Percentiles rank a stretch among this genome's conserved stretches.
phyloP scores from a whole-genome alignment of 139 green algal genomes.

The Limnomonas spitsbergensis region DNA sequence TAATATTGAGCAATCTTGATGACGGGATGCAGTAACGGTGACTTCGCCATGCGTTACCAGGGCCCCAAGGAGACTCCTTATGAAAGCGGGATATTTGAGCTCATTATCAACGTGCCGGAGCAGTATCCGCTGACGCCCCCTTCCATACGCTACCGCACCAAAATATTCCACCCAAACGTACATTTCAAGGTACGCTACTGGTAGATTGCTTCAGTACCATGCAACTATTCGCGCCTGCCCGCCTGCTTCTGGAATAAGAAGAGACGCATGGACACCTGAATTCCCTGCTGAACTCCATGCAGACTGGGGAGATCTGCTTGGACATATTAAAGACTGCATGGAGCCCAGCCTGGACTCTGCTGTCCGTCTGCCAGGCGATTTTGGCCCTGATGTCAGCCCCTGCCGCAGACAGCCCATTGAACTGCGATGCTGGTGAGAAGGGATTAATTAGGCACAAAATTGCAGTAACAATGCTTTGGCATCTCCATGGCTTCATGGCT shows the following conservation, averaged over 20 bases:
- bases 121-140: slow-evolving; percentile 87
- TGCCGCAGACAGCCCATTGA: slow-evolving; percentile 85
- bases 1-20: neutral
- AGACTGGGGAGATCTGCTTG: slow-evolving; percentile 95
- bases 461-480: too few relatives aligned
- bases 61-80: slow-evolving; percentile 86
- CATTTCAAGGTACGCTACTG: slow-evolving; percentile 77
- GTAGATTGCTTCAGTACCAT: neutral
- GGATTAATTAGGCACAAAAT: neutral
- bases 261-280: too few relatives aligned
- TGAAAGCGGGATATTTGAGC: slow-evolving; percentile 77
- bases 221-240: neutral
- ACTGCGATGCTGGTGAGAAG: slow-evolving; percentile 81
- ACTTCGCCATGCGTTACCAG: slow-evolving; percentile 29
- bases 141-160: slow-evolving; percentile 71
- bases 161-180: slow-evolving; percentile 95
- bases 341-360: slow-evolving; percentile 93
- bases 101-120: slow-evolving; percentile 80
- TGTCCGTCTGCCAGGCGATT: slow-evolving; percentile 81
- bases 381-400: slow-evolving; percentile 81
- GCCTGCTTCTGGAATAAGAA: too few relatives aligned
- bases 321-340: slow-evolving; percentile 94
- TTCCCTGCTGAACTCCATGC: too few relatives aligned
- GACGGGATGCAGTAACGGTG: neutral
- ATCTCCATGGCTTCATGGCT: too few relatives aligned